phyloP scores from a whole-genome alignment of 1,284 basidiomycete genomes.

The Tilletiopsis washingtonensis region DNA sequence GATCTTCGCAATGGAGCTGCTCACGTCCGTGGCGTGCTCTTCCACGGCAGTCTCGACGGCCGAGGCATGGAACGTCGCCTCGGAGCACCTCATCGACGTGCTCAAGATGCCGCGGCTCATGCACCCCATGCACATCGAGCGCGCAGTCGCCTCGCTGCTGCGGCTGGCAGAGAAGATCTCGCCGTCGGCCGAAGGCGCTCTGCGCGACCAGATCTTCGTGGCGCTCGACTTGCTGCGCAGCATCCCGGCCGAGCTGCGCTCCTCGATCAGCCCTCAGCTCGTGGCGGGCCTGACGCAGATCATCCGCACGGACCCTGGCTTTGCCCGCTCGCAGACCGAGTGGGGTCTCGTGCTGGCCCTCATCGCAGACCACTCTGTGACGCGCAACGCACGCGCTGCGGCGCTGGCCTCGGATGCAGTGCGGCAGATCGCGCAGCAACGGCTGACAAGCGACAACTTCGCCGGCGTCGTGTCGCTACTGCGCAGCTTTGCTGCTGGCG shows the following conservation, averaged over 20 bases:
- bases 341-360: slow-evolving; percentile 89
- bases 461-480: slow-evolving; percentile 69
- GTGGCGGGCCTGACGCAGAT: slow-evolving; percentile 74
- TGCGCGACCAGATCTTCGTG: slow-evolving; percentile 86
- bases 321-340: slow-evolving; percentile 72
- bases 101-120: slow-evolving; percentile 70
- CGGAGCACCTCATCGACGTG: slow-evolving; percentile 78
- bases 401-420: slow-evolving; percentile 73
- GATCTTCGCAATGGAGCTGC: slow-evolving; percentile 85
- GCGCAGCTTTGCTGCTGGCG: slow-evolving; percentile 66
- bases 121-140: slow-evolving; percentile 81
- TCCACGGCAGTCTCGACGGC: slow-evolving; percentile 64
- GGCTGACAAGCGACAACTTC: slow-evolving; percentile 70
- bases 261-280: slow-evolving; percentile 80
- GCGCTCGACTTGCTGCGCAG: slow-evolving; percentile 81
- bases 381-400: slow-evolving; percentile 78
- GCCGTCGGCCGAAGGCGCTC: slow-evolving; percentile 53
- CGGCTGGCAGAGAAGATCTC: slow-evolving; percentile 15
- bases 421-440: slow-evolving; percentile 54
- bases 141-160: slow-evolving; percentile 66
- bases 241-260: slow-evolving; percentile 68
- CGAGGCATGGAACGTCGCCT: slow-evolving; percentile 84
- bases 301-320: slow-evolving; percentile 63
- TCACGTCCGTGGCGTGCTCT: slow-evolving; percentile 69
- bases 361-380: slow-evolving; percentile 64